These are phyloP conservation scores for Chlorella sp. DNA, from an alignment of 139 green algal genomes.

Conservation along the genomic window DNA sequence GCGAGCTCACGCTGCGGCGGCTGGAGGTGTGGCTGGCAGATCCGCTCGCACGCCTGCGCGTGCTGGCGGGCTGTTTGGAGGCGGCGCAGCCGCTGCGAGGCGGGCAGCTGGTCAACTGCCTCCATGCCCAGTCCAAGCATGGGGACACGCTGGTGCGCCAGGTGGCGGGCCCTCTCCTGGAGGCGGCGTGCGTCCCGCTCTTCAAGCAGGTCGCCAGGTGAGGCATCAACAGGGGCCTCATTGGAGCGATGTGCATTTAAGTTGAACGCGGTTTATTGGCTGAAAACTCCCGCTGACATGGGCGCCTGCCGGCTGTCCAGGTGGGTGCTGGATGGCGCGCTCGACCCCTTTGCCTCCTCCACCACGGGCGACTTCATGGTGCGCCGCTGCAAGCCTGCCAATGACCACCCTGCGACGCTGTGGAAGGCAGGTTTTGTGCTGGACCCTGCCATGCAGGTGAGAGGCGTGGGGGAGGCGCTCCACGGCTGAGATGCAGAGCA, in stretches of 20 bases:
- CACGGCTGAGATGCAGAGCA: too few relatives aligned
- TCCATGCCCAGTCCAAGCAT: constrained; percentile 74
- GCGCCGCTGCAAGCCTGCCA: constrained; percentile 23
- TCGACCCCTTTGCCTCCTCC: too few relatives aligned
- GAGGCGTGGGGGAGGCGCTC: too few relatives aligned
- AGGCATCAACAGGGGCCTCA: too few relatives aligned
- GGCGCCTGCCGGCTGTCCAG: too few relatives aligned
- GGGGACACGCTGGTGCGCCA: constrained; percentile 73
- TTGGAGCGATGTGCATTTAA: too few relatives aligned
- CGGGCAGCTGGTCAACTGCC: constrained; percentile 64
- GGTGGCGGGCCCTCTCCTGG: constrained; percentile 62
- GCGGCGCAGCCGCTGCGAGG: constrained; percentile 43
- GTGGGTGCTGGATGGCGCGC: constrained; percentile 87
- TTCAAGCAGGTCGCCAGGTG: constrained; percentile 80
- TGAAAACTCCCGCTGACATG: too few relatives aligned
- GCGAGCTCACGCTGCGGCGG: constrained; percentile 80
- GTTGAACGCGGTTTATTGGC: too few relatives aligned
- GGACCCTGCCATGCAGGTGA: constrained; percentile 51
- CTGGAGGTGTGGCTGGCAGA: constrained; percentile 87
- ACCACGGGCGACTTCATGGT: constrained; percentile 87
- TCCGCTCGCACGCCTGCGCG: constrained; percentile 72
- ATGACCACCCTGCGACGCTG: constrained; percentile 42
- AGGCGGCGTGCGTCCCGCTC: constrained; percentile 76
- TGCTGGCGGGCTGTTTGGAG: constrained; percentile 80
- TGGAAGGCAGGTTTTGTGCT: constrained; percentile 72